These are phyloP conservation scores for Cafeteria roenbergensis DNA, from an alignment of 108 stramenopile genomes.

Conservation along the genomic window DNA sequence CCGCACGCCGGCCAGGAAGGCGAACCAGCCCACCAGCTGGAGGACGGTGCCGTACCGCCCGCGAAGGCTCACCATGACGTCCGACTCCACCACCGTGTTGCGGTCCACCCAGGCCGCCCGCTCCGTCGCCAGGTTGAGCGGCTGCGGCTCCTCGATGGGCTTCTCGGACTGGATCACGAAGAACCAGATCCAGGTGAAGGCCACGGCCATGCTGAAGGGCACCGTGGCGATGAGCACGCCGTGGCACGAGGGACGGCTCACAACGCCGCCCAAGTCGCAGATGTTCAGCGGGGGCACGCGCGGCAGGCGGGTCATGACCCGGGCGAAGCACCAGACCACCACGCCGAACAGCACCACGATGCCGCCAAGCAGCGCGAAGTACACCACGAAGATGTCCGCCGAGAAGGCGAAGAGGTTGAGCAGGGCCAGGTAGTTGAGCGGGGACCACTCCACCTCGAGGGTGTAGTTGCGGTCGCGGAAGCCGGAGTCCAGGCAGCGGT, in stretches of 20 bases:
- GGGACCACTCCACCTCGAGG: constrained; percentile 47
- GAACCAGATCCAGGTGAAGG: constrained; percentile 42
- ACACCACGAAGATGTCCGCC: constrained; percentile 48
- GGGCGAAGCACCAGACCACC: constrained; percentile 51
- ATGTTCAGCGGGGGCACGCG: constrained; percentile 60
- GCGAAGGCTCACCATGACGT: constrained; percentile 33
- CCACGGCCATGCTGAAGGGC: constrained; percentile 39
- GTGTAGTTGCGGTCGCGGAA: constrained; percentile 32
- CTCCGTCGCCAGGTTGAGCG: constrained; percentile 37
- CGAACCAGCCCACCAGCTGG: constrained; percentile 46
- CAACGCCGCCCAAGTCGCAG: constrained; percentile 39
- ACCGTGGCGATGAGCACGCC: constrained; percentile 47
- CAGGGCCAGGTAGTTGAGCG: constrained; percentile 57
- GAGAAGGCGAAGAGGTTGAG: constrained; percentile 60
- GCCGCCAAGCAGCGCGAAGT: constrained; percentile 52
- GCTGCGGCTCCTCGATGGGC: constrained; percentile 10
- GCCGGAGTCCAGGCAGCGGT: constrained; percentile 27
- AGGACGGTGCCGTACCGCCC: constrained; percentile 53
- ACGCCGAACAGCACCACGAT: constrained; percentile 38
- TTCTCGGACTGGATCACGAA: neutral
- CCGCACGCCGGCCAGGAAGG: constrained; percentile 25
- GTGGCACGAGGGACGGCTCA: constrained; percentile 45
- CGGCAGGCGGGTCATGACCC: constrained; percentile 56
- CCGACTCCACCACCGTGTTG: constrained; percentile 32
- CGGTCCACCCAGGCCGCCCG: constrained; percentile 38